phyloP scores from a whole-genome alignment of 352 stramenopile genomes.

The Pythium apleroticum region DNA sequence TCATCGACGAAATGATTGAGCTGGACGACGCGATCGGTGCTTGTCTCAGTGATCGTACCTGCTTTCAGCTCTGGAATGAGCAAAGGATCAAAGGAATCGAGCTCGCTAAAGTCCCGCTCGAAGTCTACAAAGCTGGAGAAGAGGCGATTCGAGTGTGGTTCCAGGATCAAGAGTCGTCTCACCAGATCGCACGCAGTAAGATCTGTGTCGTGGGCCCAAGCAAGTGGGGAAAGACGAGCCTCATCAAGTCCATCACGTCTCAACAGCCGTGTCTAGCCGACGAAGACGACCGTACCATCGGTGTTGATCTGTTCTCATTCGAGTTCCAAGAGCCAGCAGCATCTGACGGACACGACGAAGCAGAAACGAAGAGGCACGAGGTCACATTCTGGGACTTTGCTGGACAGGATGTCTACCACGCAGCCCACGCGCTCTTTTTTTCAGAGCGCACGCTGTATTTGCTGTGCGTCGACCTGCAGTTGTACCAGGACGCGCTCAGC shows the following conservation, averaged over 20 bases:
- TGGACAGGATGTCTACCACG: neutral
- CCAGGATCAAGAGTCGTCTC: neutral
- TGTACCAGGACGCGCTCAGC: neutral
- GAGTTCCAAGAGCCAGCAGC: slow-evolving; percentile 11
- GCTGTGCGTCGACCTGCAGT: slow-evolving; percentile 2
- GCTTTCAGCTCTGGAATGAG: neutral
- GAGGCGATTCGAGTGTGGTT: slow-evolving; percentile 13
- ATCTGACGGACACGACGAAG: neutral
- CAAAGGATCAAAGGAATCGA: neutral
- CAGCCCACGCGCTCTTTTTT: slow-evolving; percentile 8
- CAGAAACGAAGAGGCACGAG: neutral
- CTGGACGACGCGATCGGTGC: neutral
- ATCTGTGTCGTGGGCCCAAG: slow-evolving; percentile 20
- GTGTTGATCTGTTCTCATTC: slow-evolving; percentile 29
- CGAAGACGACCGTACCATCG: slow-evolving; percentile 25
- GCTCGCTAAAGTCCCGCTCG: neutral
- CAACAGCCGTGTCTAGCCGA: slow-evolving; percentile 7
- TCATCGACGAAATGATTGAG: neutral
- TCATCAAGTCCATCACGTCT: slow-evolving; percentile 30
- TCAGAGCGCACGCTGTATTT: slow-evolving; percentile 8
- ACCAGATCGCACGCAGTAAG: slow-evolving; percentile 18
- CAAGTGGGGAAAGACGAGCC: slow-evolving; percentile 31
- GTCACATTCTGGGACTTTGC: slow-evolving; percentile 12
- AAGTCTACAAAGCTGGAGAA: slow-evolving; percentile 11
- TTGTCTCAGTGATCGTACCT: neutral